Percentiles rank a stretch among this genome's conserved stretches.
Evolutionary conservation across 192 early-diverging fungal genomes (phyloP).

Genomic region (Mortierella hygrophila): DNA sequence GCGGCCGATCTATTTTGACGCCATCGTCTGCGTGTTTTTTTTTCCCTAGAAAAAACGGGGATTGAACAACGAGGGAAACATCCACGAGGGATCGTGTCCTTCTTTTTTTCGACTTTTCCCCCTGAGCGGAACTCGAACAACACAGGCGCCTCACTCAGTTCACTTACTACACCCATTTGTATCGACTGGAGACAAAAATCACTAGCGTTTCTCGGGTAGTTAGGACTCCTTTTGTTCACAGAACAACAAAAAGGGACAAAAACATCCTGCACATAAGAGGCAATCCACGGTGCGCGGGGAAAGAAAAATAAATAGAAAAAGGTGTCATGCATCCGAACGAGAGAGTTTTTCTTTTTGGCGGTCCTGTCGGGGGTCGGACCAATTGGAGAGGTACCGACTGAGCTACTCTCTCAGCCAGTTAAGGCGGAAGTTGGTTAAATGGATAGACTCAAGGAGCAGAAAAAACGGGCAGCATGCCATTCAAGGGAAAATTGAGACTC

Average conservation of each 20-base stretch:
- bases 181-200: no score
- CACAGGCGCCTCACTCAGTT: not conserved
- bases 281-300: not conserved
- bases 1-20: not conserved
- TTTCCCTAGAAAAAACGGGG: not conserved
- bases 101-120: not conserved
- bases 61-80: not conserved
- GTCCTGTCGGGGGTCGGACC: not conserved
- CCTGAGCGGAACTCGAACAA: not conserved
- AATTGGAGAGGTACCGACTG: not conserved
- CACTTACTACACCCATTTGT: no score
- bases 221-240: not conserved
- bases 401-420: not conserved
- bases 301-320: not conserved
- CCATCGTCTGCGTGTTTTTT: not conserved
- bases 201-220: not conserved
- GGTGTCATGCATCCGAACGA: not conserved
- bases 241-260: not conserved
- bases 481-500: slow-evolving; percentile 9
- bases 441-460: not conserved
- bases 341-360: no score
- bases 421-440: not conserved
- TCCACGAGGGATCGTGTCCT: not conserved
- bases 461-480: not conserved
- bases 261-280: not conserved